A percentile compares a stretch with the other conserved stretches of the same genome.
Conservation (phyloP, 2,329 filamentous ascomycete species). For the Seiridium unicorne region DNA sequence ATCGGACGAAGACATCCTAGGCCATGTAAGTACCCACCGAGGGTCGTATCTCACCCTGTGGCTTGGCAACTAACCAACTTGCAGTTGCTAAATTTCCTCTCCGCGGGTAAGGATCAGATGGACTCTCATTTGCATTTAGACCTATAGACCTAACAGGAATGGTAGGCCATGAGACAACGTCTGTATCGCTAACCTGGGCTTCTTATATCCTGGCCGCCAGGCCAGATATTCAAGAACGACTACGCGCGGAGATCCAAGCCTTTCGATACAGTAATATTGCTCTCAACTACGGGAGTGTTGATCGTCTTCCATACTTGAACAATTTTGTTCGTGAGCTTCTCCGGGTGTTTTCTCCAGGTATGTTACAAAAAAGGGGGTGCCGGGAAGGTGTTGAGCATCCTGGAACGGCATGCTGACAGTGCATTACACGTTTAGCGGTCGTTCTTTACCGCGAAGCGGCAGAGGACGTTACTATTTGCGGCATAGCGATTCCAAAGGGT, state of each 20-base stretch:
- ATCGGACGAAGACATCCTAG: neutral
- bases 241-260: neutral
- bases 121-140: no score
- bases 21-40: neutral
- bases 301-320: neutral
- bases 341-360: neutral
- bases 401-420: neutral
- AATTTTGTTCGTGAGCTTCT: neutral
- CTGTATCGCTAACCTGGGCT: neutral
- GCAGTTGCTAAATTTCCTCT: neutral
- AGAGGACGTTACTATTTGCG: constrained; percentile 19
- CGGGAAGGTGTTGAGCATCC: no score
- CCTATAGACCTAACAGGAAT: neutral
- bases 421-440: neutral
- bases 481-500: constrained; percentile 20
- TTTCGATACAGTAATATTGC: neutral
- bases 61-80: neutral
- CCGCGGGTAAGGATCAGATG: neutral
- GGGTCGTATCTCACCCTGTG: no score
- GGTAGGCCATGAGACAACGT: neutral
- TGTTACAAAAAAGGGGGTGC: neutral
- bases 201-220: neutral
- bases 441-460: constrained; percentile 4
- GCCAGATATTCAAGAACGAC: neutral
- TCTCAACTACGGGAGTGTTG: neutral